phyloP scores from a whole-genome alignment of 805 yeast species.

The Aciculoconidium aculeatum region DNA sequence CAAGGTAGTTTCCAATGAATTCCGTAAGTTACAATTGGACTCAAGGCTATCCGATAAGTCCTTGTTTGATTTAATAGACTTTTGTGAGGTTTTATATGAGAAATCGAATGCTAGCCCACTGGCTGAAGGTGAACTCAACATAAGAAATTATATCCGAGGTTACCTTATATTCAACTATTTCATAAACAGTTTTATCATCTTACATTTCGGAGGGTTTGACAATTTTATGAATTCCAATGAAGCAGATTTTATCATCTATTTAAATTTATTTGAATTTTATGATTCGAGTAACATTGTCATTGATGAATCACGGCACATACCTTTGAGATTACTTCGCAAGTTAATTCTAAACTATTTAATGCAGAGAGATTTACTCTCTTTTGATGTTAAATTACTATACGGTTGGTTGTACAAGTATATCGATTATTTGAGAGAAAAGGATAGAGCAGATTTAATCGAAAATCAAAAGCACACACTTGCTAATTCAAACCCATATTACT shows the following conservation, averaged over 20 bases:
- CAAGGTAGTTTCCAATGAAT: slow-evolving; percentile 27
- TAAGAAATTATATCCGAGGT: slow-evolving; percentile 26
- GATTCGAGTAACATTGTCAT: slow-evolving; percentile 19
- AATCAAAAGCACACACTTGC: too few relatives aligned
- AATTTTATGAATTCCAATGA: slow-evolving; percentile 30
- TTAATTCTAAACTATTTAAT: slow-evolving; percentile 25
- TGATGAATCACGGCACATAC: slow-evolving; percentile 10
- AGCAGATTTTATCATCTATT: slow-evolving; percentile 36
- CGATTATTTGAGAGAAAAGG: slow-evolving; percentile 28
- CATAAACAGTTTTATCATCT: slow-evolving; percentile 36
- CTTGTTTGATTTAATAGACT: slow-evolving; percentile 37
- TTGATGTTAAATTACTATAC: slow-evolving; percentile 31
- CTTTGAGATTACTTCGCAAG: slow-evolving; percentile 15
- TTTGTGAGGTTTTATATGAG: slow-evolving; percentile 35
- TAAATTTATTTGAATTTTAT: slow-evolving; percentile 37
- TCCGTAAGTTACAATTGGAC: slow-evolving; percentile 34
- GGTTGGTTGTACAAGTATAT: slow-evolving; percentile 36
- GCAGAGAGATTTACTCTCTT: slow-evolving; percentile 23
- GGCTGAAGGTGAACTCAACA: slow-evolving; percentile 2
- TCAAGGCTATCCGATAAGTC: slow-evolving; percentile 21
- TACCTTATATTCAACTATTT: slow-evolving; percentile 38
- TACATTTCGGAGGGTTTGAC: slow-evolving; percentile 38
- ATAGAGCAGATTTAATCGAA: slow-evolving; percentile 5
- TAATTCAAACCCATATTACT: too few relatives aligned
- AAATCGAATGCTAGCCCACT: slow-evolving; percentile 12